Evolutionary conservation across 257 asterid genomes (phyloP), one percentile per base, ranked within the genome.

Genomic region (Solanum arcanum): DNA sequence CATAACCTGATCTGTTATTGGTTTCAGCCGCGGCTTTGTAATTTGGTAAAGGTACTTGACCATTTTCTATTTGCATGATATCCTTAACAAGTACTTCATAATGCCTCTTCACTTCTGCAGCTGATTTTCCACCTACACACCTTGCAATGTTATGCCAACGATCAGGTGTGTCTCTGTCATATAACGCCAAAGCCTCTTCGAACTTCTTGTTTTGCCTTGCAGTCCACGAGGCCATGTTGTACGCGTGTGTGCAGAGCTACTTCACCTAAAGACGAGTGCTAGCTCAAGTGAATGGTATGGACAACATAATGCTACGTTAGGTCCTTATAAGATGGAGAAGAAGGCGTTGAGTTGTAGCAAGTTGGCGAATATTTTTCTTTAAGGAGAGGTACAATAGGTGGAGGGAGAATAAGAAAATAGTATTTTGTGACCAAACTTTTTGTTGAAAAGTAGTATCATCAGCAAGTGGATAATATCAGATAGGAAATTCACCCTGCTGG

Each of bases 191-290:
- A 75, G 94, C 94, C 41, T 91, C 94, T 82, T 91, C 92, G 6
- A 91, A 91, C 37, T 88, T 92, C 88, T 91, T 91, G 94, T 91
- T 91, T 69, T 91, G 92, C 85, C 86, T 90, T 29, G 91, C 86
- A 15, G 94, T 91, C 94, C 94, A 93, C 11, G 92, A 88, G 76
- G 97, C 97, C 97, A 95, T 37, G 39, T 37, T 37, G 39, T 37
- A 1, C 7, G 1, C 39, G 39, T 37, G 39, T 37, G 41, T 49
- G 20, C 33, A 62, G 76, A 47, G 83, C 21, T 86, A 83, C 86
- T 87, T 89, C 47, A 83, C 80, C 81, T 85, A 90, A 81, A 88
- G 86, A 85, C 91, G 77, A 87, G 90, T 66, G 33, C 87, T 52
- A 52, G 9, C 60, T 84, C 78, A 62, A 86, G 86, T 59, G 66